These are phyloP conservation scores for Brassica carinata DNA, from an alignment of 345 rosid genomes.

Conservation along the genomic window DNA sequence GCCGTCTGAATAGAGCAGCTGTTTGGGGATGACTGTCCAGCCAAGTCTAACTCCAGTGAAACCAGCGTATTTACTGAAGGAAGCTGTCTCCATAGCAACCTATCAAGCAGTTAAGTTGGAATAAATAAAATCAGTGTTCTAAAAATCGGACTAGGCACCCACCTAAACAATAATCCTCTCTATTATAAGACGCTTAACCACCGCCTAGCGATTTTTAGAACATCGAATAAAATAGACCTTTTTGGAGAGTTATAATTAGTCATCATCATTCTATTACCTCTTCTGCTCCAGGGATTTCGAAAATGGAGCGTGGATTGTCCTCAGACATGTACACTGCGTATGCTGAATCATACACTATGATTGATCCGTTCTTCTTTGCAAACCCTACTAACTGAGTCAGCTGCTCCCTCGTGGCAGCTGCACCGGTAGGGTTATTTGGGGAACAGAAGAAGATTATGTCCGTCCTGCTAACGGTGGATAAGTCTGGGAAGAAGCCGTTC, in stretches of 20 bases:
- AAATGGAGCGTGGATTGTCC: constrained; percentile 82
- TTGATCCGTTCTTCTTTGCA: constrained; percentile 90
- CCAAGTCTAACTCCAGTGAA: constrained; percentile 97
- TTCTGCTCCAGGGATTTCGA: constrained; percentile 97
- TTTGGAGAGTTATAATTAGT: not conserved
- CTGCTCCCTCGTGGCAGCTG: constrained; percentile 91
- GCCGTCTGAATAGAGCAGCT: constrained; percentile 85
- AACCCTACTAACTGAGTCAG: constrained; percentile 69
- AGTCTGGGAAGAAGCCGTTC: constrained; percentile 93
- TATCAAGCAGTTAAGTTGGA: constrained; percentile 24
- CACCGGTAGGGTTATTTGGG: constrained; percentile 96
- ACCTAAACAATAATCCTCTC: too few relatives aligned
- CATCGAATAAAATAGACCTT: not conserved
- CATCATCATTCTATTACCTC: constrained; percentile 54
- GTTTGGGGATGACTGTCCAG: constrained; percentile 90
- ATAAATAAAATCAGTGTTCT: too few relatives aligned
- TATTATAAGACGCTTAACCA: too few relatives aligned
- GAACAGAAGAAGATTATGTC: constrained; percentile 96
- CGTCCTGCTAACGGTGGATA: constrained; percentile 65
- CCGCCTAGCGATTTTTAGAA: too few relatives aligned
- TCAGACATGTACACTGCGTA: constrained; percentile 90
- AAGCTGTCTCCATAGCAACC: constrained; percentile 92
- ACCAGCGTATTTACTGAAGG: constrained; percentile 95
- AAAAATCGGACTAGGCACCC: too few relatives aligned
- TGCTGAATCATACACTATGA: constrained; percentile 90